A percentile compares a stretch with the other conserved stretches of the same genome.
These are phyloP conservation scores for Auriculariales sp. DNA, from an alignment of 768 basidiomycete species.

Conservation along the genomic window DNA sequence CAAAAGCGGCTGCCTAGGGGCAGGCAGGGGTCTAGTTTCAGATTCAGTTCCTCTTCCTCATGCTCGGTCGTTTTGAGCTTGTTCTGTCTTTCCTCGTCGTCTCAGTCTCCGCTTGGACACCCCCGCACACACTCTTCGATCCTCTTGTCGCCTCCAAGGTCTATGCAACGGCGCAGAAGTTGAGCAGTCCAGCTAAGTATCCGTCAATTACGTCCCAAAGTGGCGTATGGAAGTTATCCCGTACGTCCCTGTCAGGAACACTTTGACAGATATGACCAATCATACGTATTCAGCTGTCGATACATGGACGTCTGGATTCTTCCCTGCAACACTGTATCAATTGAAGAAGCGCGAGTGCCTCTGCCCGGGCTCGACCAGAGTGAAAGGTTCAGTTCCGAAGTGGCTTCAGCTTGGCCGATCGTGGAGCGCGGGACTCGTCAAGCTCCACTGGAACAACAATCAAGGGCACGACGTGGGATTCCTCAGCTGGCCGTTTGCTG, in stretches of 20 bases:
- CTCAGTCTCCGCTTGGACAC: too few relatives aligned
- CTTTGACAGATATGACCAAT: too few relatives aligned
- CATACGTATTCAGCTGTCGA: too few relatives aligned
- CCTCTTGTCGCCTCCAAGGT: constrained; percentile 43
- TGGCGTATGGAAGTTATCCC: background rate
- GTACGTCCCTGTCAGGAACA: too few relatives aligned
- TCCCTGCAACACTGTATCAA: constrained; percentile 45
- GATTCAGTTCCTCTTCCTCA: too few relatives aligned
- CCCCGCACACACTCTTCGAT: constrained; percentile 41
- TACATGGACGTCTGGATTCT: constrained; percentile 61
- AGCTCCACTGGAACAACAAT: constrained; percentile 29
- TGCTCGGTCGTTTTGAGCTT: too few relatives aligned
- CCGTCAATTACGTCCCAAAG: constrained; percentile 39
- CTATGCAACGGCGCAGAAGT: constrained; percentile 34
- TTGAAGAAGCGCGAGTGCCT: constrained; percentile 36
- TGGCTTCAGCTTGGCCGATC: constrained; percentile 42
- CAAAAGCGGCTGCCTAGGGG: too few relatives aligned
- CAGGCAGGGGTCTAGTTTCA: too few relatives aligned
- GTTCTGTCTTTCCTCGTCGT: too few relatives aligned
- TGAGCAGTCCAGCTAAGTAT: constrained; percentile 31
- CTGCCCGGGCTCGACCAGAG: constrained; percentile 24
- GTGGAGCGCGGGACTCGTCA: constrained; percentile 36
- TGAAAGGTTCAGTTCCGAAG: constrained; percentile 27
- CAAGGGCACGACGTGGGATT: constrained; percentile 62
- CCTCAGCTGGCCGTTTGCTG: constrained; percentile 51